phyloP scores from a whole-genome alignment of 208 protist genomes.

The Trypanosoma vivax region DNA sequence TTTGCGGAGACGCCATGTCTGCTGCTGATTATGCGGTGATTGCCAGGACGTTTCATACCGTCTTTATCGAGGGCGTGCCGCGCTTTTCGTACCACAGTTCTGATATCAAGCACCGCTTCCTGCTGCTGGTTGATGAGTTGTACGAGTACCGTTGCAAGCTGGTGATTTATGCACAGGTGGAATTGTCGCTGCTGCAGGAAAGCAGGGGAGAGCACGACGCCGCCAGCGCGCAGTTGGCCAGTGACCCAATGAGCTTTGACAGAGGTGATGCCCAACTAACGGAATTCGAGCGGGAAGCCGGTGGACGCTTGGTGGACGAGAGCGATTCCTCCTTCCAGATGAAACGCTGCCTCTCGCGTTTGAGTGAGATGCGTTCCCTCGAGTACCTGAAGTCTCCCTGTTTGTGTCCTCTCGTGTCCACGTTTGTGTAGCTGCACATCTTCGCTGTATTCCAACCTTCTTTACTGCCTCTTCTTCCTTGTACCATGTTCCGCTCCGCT shows the following conservation, averaged over 20 bases:
- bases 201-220: conserved; percentile 23
- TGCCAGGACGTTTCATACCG: conserved; percentile 79
- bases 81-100: conserved; percentile 66
- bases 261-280: conserved; percentile 37
- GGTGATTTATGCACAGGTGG: conserved; percentile 58
- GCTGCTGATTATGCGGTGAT: conserved; percentile 84
- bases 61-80: conserved; percentile 83
- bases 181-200: conserved; percentile 45
- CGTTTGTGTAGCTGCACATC: too few species aligned
- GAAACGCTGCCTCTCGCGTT: too few species aligned
- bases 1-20: conserved; percentile 64
- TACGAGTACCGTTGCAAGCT: conserved; percentile 85
- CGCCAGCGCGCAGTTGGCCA: background rate
- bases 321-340: conserved; percentile 71
- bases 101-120: conserved; percentile 82
- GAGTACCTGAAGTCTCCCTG: too few species aligned
- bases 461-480: too few species aligned
- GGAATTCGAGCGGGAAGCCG: conserved; percentile 67
- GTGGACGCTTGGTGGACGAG: conserved; percentile 55
- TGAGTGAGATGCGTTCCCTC: too few species aligned
- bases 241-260: background rate
- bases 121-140: conserved; percentile 85
- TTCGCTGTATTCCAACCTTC: too few species aligned
- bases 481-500: too few species aligned
- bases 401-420: too few species aligned